Conservation (phyloP, 2,329 filamentous ascomycete genomes). For the Fusarium sp. region DNA sequence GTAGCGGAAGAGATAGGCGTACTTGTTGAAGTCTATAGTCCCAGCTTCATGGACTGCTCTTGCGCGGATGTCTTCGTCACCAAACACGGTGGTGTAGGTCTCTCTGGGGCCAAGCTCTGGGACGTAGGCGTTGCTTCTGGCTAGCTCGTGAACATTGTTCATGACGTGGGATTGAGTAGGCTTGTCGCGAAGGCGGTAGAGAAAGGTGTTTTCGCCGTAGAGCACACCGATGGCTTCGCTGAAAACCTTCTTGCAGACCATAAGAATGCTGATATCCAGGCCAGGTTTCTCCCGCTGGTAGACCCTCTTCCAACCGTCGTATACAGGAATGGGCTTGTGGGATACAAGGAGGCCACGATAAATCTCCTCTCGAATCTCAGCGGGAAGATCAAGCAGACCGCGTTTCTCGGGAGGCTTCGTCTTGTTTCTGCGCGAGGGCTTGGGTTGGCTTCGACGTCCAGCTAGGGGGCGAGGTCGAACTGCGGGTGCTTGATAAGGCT, state of each 20-base stretch:
- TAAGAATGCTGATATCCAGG: constrained; percentile 55
- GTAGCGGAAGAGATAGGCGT: constrained; percentile 56
- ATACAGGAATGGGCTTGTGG: constrained; percentile 50
- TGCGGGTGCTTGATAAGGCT: not conserved
- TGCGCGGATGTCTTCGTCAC: not conserved
- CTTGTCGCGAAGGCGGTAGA: constrained; percentile 59
- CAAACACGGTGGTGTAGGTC: not conserved
- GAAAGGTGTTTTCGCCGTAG: constrained; percentile 62
- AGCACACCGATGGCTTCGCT: constrained; percentile 56
- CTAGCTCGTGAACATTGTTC: constrained; percentile 28
- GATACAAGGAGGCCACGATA: constrained; percentile 51
- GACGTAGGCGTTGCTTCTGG: constrained; percentile 30
- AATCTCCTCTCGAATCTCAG: constrained; percentile 49
- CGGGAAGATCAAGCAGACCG: constrained; percentile 41
- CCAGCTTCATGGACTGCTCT: constrained; percentile 23
- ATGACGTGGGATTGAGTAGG: constrained; percentile 23
- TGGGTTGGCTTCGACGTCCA: not conserved
- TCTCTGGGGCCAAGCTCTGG: not conserved
- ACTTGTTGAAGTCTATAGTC: constrained; percentile 51
- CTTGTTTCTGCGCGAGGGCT: not conserved
- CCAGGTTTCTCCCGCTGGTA: constrained; percentile 47
- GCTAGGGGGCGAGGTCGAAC: not conserved
- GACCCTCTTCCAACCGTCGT: constrained; percentile 51
- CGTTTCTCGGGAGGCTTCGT: not conserved
- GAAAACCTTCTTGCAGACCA: constrained; percentile 50